Evolutionary conservation across 2,329 filamentous ascomycete genomes (phyloP).

Genomic region (Calonectria henricotiae): DNA sequence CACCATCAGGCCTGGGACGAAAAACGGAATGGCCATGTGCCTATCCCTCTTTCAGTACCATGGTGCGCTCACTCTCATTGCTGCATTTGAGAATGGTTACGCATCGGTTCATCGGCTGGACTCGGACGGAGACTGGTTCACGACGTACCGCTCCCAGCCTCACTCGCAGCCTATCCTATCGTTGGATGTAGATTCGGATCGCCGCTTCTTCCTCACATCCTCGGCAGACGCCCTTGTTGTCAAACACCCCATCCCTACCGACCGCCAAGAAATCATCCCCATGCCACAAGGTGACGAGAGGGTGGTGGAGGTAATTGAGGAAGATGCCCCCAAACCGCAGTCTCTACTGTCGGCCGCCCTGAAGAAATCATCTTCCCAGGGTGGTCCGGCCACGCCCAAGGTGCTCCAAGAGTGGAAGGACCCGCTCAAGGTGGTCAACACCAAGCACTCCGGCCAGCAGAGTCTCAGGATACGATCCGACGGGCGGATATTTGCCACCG

Average conservation of each 20-base stretch:
- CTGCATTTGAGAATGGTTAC: slow-evolving; percentile 90
- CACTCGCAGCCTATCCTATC: slow-evolving; percentile 90
- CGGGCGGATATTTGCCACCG: slow-evolving; percentile 87
- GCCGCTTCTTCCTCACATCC: slow-evolving; percentile 81
- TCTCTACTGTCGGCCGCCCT: slow-evolving; percentile 52
- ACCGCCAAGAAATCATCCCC: slow-evolving; percentile 49
- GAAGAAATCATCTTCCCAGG: slow-evolving; percentile 26
- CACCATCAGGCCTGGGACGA: slow-evolving; percentile 66
- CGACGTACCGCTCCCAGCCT: slow-evolving; percentile 76
- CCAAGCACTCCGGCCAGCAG: slow-evolving; percentile 93
- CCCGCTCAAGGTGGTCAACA: slow-evolving; percentile 77
- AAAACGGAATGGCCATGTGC: slow-evolving; percentile 91
- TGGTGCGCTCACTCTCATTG: slow-evolving; percentile 74
- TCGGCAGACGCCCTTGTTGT: slow-evolving; percentile 86
- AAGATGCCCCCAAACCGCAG: slow-evolving; percentile 21
- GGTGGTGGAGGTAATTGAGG: slow-evolving; percentile 51
- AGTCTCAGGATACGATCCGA: slow-evolving; percentile 84
- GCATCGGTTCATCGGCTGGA: slow-evolving; percentile 76
- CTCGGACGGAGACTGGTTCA: slow-evolving; percentile 61
- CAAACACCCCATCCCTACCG: slow-evolving; percentile 78
- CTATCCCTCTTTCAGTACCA: slow-evolving; percentile 73
- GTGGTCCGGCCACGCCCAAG: slow-evolving; percentile 30
- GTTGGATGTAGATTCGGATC: slow-evolving; percentile 69
- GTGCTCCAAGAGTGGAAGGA: slow-evolving; percentile 58
- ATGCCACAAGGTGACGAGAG: slow-evolving; percentile 45